Evolutionary conservation across 2,329 filamentous ascomycete genomes (phyloP).

Genomic region (Sporothrix pallida): DNA sequence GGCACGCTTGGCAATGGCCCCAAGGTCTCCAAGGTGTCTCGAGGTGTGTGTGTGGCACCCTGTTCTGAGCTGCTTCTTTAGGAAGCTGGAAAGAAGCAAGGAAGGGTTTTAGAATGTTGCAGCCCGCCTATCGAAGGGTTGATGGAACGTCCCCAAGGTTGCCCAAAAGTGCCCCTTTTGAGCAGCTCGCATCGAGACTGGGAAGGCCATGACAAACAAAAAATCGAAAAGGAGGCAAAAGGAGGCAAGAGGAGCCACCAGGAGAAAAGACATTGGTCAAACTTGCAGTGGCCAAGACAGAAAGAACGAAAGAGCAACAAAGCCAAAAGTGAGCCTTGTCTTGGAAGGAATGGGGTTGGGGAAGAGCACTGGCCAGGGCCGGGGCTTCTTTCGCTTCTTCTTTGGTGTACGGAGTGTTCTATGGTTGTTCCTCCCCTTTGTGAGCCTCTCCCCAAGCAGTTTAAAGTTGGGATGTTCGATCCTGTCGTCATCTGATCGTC

Average conservation of each 20-base stretch:
- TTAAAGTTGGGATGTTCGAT: conserved; percentile 7
- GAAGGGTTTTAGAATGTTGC: background rate
- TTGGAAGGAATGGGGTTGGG: background rate
- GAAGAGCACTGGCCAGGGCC: background rate
- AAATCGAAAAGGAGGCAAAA: background rate
- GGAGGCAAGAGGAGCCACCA: background rate
- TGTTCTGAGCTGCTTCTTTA: conserved; percentile 29
- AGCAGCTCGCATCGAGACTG: background rate
- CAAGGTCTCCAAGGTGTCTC: background rate
- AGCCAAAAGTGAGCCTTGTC: conserved; percentile 7
- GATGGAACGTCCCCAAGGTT: background rate
- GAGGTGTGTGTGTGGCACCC: background rate
- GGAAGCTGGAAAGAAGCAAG: conserved; percentile 26
- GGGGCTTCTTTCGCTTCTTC: background rate
- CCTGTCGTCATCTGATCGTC: conserved; percentile 20
- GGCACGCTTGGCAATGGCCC: background rate
- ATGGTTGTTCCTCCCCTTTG: background rate
- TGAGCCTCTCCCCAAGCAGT: background rate
- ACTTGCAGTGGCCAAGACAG: background rate
- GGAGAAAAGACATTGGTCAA: background rate
- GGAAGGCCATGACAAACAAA: background rate
- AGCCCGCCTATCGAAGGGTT: background rate
- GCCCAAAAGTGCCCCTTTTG: background rate
- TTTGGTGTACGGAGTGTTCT: background rate
- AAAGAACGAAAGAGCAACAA: background rate